Percentiles rank a stretch among this genome's conserved stretches.
Conservation (phyloP, 768 basidiomycete genomes). For the Tulasnella calospora region DNA sequence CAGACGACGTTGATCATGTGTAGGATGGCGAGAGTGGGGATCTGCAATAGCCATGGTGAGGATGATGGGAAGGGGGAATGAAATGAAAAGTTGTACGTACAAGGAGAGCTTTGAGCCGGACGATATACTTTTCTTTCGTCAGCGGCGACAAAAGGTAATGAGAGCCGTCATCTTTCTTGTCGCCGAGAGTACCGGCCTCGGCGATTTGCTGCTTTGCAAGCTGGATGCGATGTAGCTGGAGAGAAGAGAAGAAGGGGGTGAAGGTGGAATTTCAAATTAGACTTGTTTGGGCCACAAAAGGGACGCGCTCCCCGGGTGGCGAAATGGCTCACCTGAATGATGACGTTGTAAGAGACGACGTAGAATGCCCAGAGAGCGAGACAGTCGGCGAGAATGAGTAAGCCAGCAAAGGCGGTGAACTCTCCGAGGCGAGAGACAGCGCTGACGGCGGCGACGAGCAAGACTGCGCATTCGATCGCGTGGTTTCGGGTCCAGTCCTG, state of each 20-base stretch:
- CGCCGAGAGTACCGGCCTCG: conserved; percentile 23
- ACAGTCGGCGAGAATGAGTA: conserved; percentile 81
- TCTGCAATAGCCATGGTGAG: conserved; percentile 40
- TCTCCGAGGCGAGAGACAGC: conserved; percentile 88
- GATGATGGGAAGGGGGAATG: not conserved
- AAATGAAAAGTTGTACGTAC: conserved; percentile 40
- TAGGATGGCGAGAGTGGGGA: conserved; percentile 83
- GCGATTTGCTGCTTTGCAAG: conserved; percentile 9
- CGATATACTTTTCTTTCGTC: conserved; percentile 70
- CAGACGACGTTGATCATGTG: conserved; percentile 92
- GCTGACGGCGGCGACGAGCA: conserved; percentile 78
- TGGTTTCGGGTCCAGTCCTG: conserved; percentile 58
- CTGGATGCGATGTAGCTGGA: not conserved
- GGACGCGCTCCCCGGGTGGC: not conserved
- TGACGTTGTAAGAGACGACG: conserved; percentile 78
- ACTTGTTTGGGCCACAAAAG: conserved; percentile 29
- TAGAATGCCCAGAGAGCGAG: conserved; percentile 85
- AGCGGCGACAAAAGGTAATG: conserved; percentile 34
- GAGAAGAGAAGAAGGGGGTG: not conserved
- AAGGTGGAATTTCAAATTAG: conserved; percentile 43
- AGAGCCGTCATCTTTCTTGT: conserved; percentile 6
- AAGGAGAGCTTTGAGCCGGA: conserved; percentile 81
- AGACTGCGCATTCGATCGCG: conserved; percentile 82
- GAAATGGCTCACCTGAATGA: conserved; percentile 70
- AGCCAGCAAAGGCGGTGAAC: conserved; percentile 88